A percentile compares a stretch with the other conserved stretches of the same genome.
Conservation (phyloP, 2,329 filamentous ascomycete species). For the Leptographium galeiforme region DNA sequence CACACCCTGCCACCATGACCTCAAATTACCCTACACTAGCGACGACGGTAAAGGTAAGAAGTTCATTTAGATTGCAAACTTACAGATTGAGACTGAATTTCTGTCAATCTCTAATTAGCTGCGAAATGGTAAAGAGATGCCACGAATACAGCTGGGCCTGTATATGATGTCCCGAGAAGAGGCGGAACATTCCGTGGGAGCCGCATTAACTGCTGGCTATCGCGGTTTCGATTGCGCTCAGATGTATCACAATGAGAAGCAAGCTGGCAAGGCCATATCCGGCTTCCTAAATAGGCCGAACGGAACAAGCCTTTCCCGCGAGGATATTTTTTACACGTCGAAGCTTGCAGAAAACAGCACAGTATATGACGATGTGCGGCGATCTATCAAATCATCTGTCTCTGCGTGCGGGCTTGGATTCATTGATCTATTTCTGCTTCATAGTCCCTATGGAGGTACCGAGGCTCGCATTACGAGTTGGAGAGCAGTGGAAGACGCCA, state of each 20-base stretch:
- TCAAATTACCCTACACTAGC: not conserved
- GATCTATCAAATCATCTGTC: slow-evolving; percentile 52
- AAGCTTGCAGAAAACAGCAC: slow-evolving; percentile 56
- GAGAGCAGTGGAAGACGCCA: slow-evolving; percentile 64
- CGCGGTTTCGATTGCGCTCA: slow-evolving; percentile 39
- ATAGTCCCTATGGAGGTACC: slow-evolving; percentile 65
- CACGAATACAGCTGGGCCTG: slow-evolving; percentile 59
- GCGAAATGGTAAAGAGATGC: slow-evolving; percentile 52
- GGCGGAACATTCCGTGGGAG: slow-evolving; percentile 41
- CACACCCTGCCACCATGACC: not conserved
- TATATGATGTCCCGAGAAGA: slow-evolving; percentile 56
- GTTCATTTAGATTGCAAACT: no score
- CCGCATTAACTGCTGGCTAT: slow-evolving; percentile 40
- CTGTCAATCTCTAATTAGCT: slow-evolving; percentile 25
- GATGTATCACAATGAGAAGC: slow-evolving; percentile 54
- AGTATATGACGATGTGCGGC: slow-evolving; percentile 53
- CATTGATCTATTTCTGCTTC: slow-evolving; percentile 67
- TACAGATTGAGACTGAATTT: not conserved
- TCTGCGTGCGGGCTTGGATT: slow-evolving; percentile 56
- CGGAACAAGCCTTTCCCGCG: slow-evolving; percentile 35
- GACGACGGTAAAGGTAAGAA: not conserved
- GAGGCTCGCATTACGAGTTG: slow-evolving; percentile 57
- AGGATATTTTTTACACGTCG: slow-evolving; percentile 67
- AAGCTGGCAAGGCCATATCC: slow-evolving; percentile 52
- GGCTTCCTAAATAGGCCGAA: slow-evolving; percentile 33